Evolutionary conservation across 2,329 filamentous ascomycete species (phyloP), one percentile per base, ranked within the genome.

Genomic region (Tolypocladium capitatum): DNA sequence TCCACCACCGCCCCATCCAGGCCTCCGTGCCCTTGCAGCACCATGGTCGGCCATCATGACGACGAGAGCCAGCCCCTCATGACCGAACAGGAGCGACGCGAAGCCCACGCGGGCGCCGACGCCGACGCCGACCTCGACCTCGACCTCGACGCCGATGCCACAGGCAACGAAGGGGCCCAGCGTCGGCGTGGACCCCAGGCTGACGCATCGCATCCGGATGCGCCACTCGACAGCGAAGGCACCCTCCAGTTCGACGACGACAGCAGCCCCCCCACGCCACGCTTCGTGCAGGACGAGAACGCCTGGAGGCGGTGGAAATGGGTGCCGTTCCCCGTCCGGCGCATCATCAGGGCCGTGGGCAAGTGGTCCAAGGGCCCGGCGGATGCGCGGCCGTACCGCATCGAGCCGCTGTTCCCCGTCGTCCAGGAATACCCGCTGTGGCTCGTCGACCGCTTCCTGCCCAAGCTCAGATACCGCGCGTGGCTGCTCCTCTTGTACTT

Each of bases 361-460:
- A 67, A 58, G 47, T 83, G 80, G 80, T 65, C 72, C 11, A 60
- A 66, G 41, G 81, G 81, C 0, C 81, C 81, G 3, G 54, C 68
- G n/a, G 70, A 70, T 31, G 74, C 79, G 2, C 69, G 67, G 45
- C 63, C 60, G 2, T 60, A 62, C 51, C 64, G 51, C 50, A 81
- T 84, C 57, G 64, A 67, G 42, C 79, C 81, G 0, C 52, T 86
- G 48, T 76, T 89, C 46, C 83, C 85, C 2, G 59, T 59, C 13
- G 62, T 88, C 13, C 86, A 92, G 61, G 73, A 79, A 52, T 76
- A 76, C 31, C 86, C 86, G 1, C 68, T 86, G 50, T 65, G 67
- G 41, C 64, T 87, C 38, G 60, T 88, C 49, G 76, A 87, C 52
- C 73, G 68, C 47, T 75, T 78, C 54, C 66, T 86, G 2, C 81